Conservation (phyloP, 2,329 filamentous ascomycete species). For the Amesomyces nigricolor region DNA sequence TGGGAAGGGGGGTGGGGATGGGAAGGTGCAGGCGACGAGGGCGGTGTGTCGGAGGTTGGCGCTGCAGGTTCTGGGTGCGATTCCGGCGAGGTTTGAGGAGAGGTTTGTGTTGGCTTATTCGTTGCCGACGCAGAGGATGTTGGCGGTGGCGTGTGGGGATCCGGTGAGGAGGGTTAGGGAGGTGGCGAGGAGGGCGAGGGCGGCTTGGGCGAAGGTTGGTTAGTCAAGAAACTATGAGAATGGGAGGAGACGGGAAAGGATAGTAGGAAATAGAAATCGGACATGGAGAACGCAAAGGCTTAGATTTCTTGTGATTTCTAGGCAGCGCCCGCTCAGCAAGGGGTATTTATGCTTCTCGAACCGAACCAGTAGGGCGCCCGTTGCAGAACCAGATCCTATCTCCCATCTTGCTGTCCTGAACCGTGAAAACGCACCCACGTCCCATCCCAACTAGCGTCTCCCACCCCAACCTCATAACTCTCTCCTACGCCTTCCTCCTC, state of each 20-base stretch:
- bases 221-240: constrained; percentile 27
- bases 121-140: constrained; percentile 40
- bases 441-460: background rate
- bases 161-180: constrained; percentile 47
- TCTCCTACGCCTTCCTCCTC: constrained; percentile 41
- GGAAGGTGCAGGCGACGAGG: background rate
- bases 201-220: constrained; percentile 41
- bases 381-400: no score
- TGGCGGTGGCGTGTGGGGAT: constrained; percentile 50
- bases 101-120: constrained; percentile 41
- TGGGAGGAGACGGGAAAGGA: constrained; percentile 5
- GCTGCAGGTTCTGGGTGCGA: constrained; percentile 42
- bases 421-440: background rate
- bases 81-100: constrained; percentile 46
- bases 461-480: background rate
- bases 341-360: background rate
- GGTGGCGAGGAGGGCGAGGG: constrained; percentile 44
- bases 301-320: no score
- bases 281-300: no score
- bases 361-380: no score
- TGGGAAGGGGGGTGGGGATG: background rate
- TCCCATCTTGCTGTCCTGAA: background rate
- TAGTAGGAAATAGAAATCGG: background rate
- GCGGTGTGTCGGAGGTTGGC: constrained; percentile 40
- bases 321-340: background rate